Evolutionary conservation across 257 asterid species (phyloP).

Genomic region (Misopates orontium): DNA sequence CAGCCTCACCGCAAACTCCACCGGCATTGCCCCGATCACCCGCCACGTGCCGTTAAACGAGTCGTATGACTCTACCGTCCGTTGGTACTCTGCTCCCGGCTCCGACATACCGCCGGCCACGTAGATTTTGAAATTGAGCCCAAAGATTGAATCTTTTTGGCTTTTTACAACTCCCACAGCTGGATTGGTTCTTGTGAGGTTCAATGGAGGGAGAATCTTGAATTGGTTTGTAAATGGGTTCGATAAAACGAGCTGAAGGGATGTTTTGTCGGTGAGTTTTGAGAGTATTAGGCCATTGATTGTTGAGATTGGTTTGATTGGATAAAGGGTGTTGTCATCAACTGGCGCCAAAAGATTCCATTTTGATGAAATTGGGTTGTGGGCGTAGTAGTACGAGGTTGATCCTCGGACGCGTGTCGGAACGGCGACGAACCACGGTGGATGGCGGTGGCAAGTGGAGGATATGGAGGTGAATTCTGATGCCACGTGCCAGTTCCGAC

Average conservation of each 20-base stretch:
- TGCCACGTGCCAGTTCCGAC: slow-evolving; percentile 61
- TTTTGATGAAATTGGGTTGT: slow-evolving; percentile 41
- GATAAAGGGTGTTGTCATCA: slow-evolving; percentile 32
- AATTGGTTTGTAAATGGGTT: slow-evolving; percentile 73
- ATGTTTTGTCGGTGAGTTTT: slow-evolving; percentile 32
- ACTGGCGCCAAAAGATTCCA: slow-evolving; percentile 46
- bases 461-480: slow-evolving; percentile 26
- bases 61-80: slow-evolving; percentile 64
- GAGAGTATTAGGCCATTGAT: slow-evolving; percentile 47
- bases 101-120: slow-evolving; percentile 90
- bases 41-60: slow-evolving; percentile 44
- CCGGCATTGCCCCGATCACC: slow-evolving; percentile 49
- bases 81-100: slow-evolving; percentile 57
- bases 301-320: slow-evolving; percentile 53
- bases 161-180: slow-evolving; percentile 57
- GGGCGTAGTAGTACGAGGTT: slow-evolving; percentile 50
- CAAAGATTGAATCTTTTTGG: background rate
- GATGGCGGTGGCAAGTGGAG: slow-evolving; percentile 29
- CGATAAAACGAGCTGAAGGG: slow-evolving; percentile 57
- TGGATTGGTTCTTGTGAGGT: slow-evolving; percentile 55
- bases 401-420: slow-evolving; percentile 41
- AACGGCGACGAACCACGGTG: slow-evolving; percentile 71
- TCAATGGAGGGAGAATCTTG: slow-evolving; percentile 43
- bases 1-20: slow-evolving; percentile 72
- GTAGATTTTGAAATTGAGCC: slow-evolving; percentile 36